Evolutionary conservation across 441 rosid genomes (phyloP), one percentile per base, ranked within the genome.

Genomic region (Populus hybrid): DNA sequence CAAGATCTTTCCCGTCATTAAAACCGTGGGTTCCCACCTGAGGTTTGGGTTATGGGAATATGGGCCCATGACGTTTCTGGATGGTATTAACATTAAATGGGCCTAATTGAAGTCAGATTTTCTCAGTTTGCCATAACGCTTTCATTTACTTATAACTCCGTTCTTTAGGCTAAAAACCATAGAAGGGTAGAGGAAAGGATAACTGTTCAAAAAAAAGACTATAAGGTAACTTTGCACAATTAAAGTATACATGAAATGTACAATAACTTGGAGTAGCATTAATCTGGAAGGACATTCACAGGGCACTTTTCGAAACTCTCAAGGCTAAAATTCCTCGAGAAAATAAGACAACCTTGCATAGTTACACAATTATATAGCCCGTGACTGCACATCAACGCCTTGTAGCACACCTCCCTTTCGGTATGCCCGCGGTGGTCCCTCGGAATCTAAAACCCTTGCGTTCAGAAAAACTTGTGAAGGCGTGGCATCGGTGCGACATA

Each of bases 401-500:
- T 20, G 63, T 6, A 57, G n/a, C 8, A 57, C 21, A 18, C 21
- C 9, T 20, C 6, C 23, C 7, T 20, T 6, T 18, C 21, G 21
- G 21, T 54, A 18, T 54, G 61, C 21, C 61, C 16, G n/a, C 14
- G 21, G 20, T 18, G 61, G 16, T 54, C 61, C 16, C 61, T 54
- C 61, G 2, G 21, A 54, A 54, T 18, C 61, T 18, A 54, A 57
- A 57, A 18, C 63, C 10, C 63, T 20, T 18, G 63, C 63, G 4
- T 57, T 57, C 63, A 18, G 20, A 20, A 57, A 57, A 18, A 57
- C 63, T 57, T 57, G 63, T 0, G 69, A 73, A 3, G 69, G 78
- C 0, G 71, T 57, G 26, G 94, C 87, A 11, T 78, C 78, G 0
- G 87, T 42, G 4, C 99, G 92, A 67, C 98, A 93, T 16, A 90